Evolutionary conservation across 2,329 filamentous ascomycete genomes (phyloP), one percentile per base, ranked within the genome.

Genomic region (Fonsecaea pugnacius): DNA sequence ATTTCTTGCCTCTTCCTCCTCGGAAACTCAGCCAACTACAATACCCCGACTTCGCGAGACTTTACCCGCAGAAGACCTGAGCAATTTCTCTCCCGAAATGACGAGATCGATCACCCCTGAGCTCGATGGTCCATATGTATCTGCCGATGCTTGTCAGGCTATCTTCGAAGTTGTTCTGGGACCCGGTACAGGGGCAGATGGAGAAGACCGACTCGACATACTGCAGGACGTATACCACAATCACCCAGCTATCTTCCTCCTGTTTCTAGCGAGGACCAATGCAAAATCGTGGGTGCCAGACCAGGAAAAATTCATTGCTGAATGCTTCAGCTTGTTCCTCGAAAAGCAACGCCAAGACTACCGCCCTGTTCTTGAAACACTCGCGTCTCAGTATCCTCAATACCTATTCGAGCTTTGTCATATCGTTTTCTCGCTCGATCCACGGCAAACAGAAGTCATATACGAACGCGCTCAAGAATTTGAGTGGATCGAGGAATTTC

Each of bases 351-450:
- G 92, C 10, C 84, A 88, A 4, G 87, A 93, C 61, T 90, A 91
- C 75, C 89, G 93, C 69, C 96, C 97, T 68, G 94, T 96, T 14
- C 85, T 99, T 63, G 89, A 96, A 73, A 93, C 92, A 64, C 80
- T 96, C 5, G 98, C 94, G 93, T 89, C 90, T 70, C 92, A 95
- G 74, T 92, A 98, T 74, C 91, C 89, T 70, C 85, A 89, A 21
- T 98, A 92, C 90, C 90, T 98, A 16, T 89, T 89, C 9, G 86
- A 89, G 68, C 87, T 91, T 64, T 86, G 99, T 36, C 87, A 94
- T 48, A 89, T 92, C 64, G 85, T 86, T 8, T 92, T 95, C 75
- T 89, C 89, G 46, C 80, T 84, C 63, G 86, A 90, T 70, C 88
- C 87, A 1, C 85, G 88, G 63, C 84, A 89, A 57, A 82, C 93